Evolutionary conservation across 2,329 filamentous ascomycete species (phyloP).

Genomic region (Exophiala viscosa): DNA sequence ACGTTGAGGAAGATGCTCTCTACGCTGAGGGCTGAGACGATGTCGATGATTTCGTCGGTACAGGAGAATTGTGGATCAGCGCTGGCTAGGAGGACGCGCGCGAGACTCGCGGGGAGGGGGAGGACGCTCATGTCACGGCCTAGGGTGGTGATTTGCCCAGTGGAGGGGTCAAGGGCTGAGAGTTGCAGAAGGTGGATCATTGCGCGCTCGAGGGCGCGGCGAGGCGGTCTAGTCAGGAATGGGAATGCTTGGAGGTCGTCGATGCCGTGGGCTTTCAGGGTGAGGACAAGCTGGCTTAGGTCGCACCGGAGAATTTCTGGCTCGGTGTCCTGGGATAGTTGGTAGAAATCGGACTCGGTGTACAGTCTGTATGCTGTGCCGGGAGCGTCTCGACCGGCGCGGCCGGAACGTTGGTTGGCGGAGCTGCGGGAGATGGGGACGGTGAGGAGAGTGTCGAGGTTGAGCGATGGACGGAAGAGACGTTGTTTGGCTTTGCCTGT

Average conservation of each 20-base stretch:
- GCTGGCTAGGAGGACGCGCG: slow-evolving; percentile 77
- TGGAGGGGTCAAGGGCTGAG: slow-evolving; percentile 63
- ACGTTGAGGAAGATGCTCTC: slow-evolving; percentile 62
- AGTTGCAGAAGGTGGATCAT: slow-evolving; percentile 76
- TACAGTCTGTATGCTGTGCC: slow-evolving; percentile 90
- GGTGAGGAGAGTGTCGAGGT: slow-evolving; percentile 83
- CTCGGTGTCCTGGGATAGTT: slow-evolving; percentile 67
- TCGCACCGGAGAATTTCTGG: slow-evolving; percentile 92
- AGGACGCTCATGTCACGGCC: slow-evolving; percentile 77
- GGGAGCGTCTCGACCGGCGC: slow-evolving; percentile 85
- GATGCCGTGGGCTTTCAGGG: slow-evolving; percentile 89
- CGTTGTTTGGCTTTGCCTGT: slow-evolving; percentile 93
- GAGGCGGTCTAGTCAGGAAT: slow-evolving; percentile 74
- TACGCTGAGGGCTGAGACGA: slow-evolving; percentile 65
- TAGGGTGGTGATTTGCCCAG: slow-evolving; percentile 67
- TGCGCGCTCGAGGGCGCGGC: slow-evolving; percentile 75
- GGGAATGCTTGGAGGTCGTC: slow-evolving; percentile 78
- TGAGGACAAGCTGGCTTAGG: slow-evolving; percentile 77
- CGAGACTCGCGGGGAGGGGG: slow-evolving; percentile 76
- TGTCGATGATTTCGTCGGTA: slow-evolving; percentile 77
- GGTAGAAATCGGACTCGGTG: slow-evolving; percentile 70
- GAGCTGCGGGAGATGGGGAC: slow-evolving; percentile 92
- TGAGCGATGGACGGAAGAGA: slow-evolving; percentile 77
- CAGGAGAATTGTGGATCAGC: slow-evolving; percentile 67
- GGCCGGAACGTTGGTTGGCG: slow-evolving; percentile 83